Conservation (phyloP, 176 grass and related monocot genomes). For the Carex cristatella region DNA sequence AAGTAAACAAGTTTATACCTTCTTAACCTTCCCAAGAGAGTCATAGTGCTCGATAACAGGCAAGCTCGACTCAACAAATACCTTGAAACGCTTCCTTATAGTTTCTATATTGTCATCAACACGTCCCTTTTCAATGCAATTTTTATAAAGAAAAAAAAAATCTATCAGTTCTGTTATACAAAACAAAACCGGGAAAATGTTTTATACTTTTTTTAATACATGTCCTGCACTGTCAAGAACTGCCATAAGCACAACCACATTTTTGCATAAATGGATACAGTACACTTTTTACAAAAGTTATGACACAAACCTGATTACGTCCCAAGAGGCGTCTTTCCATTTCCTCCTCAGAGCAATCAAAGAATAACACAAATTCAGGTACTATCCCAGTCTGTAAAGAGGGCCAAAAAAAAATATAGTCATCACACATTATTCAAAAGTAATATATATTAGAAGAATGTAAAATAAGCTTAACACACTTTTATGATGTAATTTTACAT, state of each 20-base stretch:
- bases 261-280: neutral
- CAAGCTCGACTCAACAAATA: conserved; percentile 86
- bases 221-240: neutral
- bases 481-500: conserved; percentile 1
- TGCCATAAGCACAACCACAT: neutral
- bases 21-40: conserved; percentile 54
- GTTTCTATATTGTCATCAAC: conserved; percentile 99
- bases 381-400: conserved; percentile 69
- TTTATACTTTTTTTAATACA: neutral
- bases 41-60: conserved; percentile 85
- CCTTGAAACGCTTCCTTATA: conserved; percentile 84
- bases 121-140: conserved; percentile 59
- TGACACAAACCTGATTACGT: conserved; percentile 67
- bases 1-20: conserved; percentile 37
- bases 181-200: neutral
- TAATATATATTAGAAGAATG: conserved; percentile 1
- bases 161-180: neutral
- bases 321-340: conserved; percentile 82
- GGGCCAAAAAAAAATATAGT: conserved; percentile 5
- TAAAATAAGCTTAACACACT: neutral
- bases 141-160: neutral
- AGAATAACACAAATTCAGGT: conserved; percentile 74
- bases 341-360: conserved; percentile 85
- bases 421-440: neutral
- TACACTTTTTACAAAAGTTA: neutral